Evolutionary conservation across 768 basidiomycete genomes (phyloP).

Genomic region (Mycena albidolilacea): DNA sequence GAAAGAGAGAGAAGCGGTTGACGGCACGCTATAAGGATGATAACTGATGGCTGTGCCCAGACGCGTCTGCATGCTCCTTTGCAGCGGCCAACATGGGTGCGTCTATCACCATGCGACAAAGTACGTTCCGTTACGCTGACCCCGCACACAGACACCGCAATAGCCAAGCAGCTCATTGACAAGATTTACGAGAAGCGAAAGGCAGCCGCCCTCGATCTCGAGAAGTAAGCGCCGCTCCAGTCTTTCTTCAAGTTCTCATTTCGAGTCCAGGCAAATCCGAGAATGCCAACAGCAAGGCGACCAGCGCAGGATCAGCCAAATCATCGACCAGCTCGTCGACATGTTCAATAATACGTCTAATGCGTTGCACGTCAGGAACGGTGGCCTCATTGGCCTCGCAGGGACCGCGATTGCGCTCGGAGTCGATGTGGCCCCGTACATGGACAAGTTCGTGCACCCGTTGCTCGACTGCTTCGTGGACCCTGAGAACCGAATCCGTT

Average conservation of each 20-base stretch:
- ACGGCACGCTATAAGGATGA: not conserved
- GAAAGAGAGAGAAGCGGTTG: not conserved
- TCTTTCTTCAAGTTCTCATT: conserved; percentile 13
- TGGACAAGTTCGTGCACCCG: conserved; percentile 93
- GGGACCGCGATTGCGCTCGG: conserved; percentile 98
- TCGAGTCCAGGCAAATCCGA: conserved; percentile 76
- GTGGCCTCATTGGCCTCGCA: conserved; percentile 95
- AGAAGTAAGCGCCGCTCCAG: conserved; percentile 73
- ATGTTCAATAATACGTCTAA: conserved; percentile 91
- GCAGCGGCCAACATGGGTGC: conserved; percentile 45
- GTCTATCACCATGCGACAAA: conserved; percentile 7
- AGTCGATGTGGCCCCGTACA: conserved; percentile 93
- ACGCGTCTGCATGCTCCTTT: conserved; percentile 13
- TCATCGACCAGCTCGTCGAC: conserved; percentile 94
- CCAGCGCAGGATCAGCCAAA: conserved; percentile 83
- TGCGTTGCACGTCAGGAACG: conserved; percentile 91
- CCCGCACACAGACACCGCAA: conserved; percentile 70
- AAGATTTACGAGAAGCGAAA: conserved; percentile 98
- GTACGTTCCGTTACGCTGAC: conserved; percentile 25
- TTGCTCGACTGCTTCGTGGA: conserved; percentile 94
- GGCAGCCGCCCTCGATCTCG: conserved; percentile 93
- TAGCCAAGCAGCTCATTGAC: conserved; percentile 88
- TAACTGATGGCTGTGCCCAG: conserved; percentile 29
- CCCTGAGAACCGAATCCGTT: conserved; percentile 93
- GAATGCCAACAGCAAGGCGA: conserved; percentile 90